Evolutionary conservation across 495 filamentous ascomycete species (phyloP), one percentile per base, ranked within the genome.

Genomic region (Pseudevernia furfuracea): DNA sequence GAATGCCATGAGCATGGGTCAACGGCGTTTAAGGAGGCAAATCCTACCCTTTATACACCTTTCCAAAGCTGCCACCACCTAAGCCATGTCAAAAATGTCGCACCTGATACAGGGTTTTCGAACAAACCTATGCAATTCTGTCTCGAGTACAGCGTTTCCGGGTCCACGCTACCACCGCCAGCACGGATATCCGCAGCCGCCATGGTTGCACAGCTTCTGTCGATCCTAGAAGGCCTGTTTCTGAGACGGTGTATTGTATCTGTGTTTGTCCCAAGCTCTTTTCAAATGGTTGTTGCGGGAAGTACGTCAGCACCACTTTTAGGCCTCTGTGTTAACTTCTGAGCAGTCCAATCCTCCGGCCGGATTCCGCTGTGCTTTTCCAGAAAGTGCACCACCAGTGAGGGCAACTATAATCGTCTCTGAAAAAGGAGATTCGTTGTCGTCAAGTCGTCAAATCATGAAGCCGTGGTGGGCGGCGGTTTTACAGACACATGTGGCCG

Each of bases 1-100:
- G 52, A 61, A 1, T n/a, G 64, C 14, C 57, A 68, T 79, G 59
- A 82, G 74, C 69, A 62, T 64, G 61, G 55, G 49, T 67, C 38
- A 38, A 48, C 59, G 21, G 17, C 6, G 38, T 39, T 28, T 25
- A 21, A 25, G 43, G 23, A 43, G 25, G 30, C 28, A 14, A 21
- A 34, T 76, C 76, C 15, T 82, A 92, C 91, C 88, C 92, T 84
- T 96, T 97, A 81, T 90, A 97, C 55, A 97, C 92, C 74, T 90
- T 90, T 63, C 92, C 92, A 76, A 97, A 97, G 73, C 92, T 96
- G 25, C 92, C 92, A 69, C 93, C 93, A 58, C 84, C 84, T 84
- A 55, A 25, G 59, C 32, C 44, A 25, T 62, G 61, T 59, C 49
- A 58, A 32, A 61, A 61, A 21, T 25, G 19, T 48, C 15, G 19